These are phyloP conservation scores for Hippophae tibetana DNA, from an alignment of 306 rosid genomes.

Conservation along the genomic window DNA sequence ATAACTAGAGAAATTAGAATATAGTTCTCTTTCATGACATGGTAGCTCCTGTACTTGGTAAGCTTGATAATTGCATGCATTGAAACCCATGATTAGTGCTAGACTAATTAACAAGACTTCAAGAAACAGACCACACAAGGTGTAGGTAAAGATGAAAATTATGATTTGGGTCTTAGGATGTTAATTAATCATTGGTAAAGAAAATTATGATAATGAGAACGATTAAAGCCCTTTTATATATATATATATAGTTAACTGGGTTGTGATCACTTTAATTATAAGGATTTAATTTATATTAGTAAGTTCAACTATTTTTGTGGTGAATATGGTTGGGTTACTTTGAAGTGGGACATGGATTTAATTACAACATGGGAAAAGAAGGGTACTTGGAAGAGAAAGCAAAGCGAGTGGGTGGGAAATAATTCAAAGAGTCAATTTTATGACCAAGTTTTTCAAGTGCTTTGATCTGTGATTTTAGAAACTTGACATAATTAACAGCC, in stretches of 20 bases:
- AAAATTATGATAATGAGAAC: conserved; percentile 22
- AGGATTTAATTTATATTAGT: background rate
- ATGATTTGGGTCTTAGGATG: conserved; percentile 14
- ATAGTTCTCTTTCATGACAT: too few species aligned
- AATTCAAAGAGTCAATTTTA: conserved; percentile 53
- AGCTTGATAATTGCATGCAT: conserved; percentile 8
- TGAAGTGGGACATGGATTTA: conserved; percentile 38
- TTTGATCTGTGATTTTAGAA: conserved; percentile 70
- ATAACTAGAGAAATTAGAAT: too few species aligned
- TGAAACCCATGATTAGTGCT: background rate
- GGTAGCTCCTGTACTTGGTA: too few species aligned
- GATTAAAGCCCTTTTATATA: conserved; percentile 21
- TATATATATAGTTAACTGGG: conserved; percentile 2
- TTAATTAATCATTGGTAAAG: conserved; percentile 36
- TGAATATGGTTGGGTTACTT: conserved; percentile 31
- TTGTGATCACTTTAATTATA: conserved; percentile 5
- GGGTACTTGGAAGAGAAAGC: conserved; percentile 82
- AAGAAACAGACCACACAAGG: conserved; percentile 13
- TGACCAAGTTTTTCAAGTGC: conserved; percentile 67
- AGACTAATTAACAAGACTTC: conserved; percentile 16
- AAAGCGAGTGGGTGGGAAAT: conserved; percentile 36
- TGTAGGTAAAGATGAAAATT: conserved; percentile 14
- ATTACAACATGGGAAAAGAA: conserved; percentile 53
- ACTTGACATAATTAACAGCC: conserved; percentile 88
- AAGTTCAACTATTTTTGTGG: conserved; percentile 6